Evolutionary conservation across 108 stramenopile species (phyloP), one percentile per base, ranked within the genome.

Genomic region (Epithemia pelagica): DNA sequence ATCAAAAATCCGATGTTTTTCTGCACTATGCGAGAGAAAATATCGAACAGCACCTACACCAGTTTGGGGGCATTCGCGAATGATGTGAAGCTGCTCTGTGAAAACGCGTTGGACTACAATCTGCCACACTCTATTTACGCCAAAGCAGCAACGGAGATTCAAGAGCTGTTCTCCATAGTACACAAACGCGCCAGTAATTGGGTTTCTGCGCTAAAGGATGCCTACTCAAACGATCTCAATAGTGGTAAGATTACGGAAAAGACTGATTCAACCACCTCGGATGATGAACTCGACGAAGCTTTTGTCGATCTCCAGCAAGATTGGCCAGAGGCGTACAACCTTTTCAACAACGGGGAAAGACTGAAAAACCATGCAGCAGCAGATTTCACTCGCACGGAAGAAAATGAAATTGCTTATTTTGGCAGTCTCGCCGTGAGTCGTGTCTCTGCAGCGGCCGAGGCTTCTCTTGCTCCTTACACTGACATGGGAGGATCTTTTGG

Each of bases 341-440:
- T 93, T 70, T 65, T 87, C 2, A 75, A 89, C 24, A 70, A 80
- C 30, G 81, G 79, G 58, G 74, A 77, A 30, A 83, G 85, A 87
- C 74, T 87, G 0, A 73, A 61, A 22, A 72, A 70, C 23, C 71
- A 75, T 52, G 57, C 82, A 10, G 55, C 67, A 52, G 77, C 89
- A 10, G 84, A 87, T 69, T 88, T 88, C 62, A 69, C 82, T 54
- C 72, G 92, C 15, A 93, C 87, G 22, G 82, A 75, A 51, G 92
- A 93, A 67, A 93, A 93, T 66, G 92, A 93, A 76, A 74, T 67
- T 55, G 92, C 92, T 2, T 93, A 84, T 65, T 93, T 88, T 57
- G 92, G 92, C 20, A 68, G 75, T 3, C 69, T 93, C 22, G 87
- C 89, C 10, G 64, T 93, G 19, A 77, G 82, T 24, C 68, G 92